Base-by-base conservation (phyloP, 495 filamentous ascomycete genomes). In the Aspergillus panamensis region DNA sequence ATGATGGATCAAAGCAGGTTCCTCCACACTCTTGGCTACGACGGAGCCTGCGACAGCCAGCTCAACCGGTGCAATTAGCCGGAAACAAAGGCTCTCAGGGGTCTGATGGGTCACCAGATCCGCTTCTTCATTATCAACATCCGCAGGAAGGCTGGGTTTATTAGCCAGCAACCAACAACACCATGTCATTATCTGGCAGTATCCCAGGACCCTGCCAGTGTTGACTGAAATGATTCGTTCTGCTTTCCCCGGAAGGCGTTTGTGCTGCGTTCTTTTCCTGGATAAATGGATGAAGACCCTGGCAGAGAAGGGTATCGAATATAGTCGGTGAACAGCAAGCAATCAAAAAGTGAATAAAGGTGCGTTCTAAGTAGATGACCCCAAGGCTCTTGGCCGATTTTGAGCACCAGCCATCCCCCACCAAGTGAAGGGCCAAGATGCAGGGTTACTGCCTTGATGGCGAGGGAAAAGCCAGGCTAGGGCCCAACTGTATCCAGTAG, bases 11-110 rank as follows among this genome's bases (percentile, higher is more conserved):
- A 33, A 2, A 48, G 43, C 48, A 37, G 40, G 25, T 12, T 39
- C n/a, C 51, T 55, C 57, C 57, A 32, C 52, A 60, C 51, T 21
- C 40, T 60, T 55, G 51, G 51, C 50, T n/a, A 51, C 45, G 21
- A 31, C 32, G 20, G 13, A 45, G 19, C 48, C 47, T 51, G 51
- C 30, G 42, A 55, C 51, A 37, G 17, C 31, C 30, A 20, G 9
- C 14, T 14, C 30, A 43, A 37, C 33, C 33, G 35, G n/a, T 53
- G 58, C 51, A 51, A 55, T 60, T 60, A 60, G 54, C 51, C 58
- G 37, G 47, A 35, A 47, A 43, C 33, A 32, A 35, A 51, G 32
- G 47, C 35, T 29, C 47, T 30, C 33, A 35, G 37, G 45, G 45
- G 8, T 39, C 8, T 39, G 10, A 39, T 39, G 35, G 35, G 10